Evolutionary conservation across 1,139 yeast genomes (phyloP), one percentile per base, ranked within the genome.

Genomic region (Geotrichum aggregatum): DNA sequence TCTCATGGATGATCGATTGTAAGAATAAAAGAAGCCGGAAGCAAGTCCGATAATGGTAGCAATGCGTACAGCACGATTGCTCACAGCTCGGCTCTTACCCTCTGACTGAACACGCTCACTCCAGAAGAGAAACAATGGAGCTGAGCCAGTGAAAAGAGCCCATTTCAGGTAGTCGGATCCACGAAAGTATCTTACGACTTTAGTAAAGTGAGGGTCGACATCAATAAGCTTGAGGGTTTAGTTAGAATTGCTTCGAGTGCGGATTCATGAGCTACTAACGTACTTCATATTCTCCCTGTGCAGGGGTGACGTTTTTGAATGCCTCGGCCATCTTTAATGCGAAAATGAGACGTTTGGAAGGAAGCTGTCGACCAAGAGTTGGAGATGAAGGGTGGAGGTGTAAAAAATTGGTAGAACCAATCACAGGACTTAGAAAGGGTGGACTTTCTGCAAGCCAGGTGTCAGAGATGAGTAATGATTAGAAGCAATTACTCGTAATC

Each of bases 131-230:
- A 82, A 76, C 43, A 79, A 70, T 35, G 95, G 95, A 35, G 81
- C 87, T 13, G 78, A 81, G 14, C 79, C 79, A 3, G 87, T 74
- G 50, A 75, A 70, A n/a, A 77, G 76, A 2, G 80, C 88, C 84
- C 88, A 81, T 40, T 73, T 69, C 14, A 74, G 77, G 63, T 79
- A 80, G 70, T 87, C 96, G 10, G 83, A 74, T 19, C 78, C 68
- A 66, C 96, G 77, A 69, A 87, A 80, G 71, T 83, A 87, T 45
- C 82, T 73, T 24, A 87, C 80, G 33, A 87, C 95, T 59, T 87
- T 76, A 52, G 69, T 64, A 70, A 87, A 84, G 60, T 83, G 82
- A 41, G 96, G 96, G 67, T 87, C 96, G 53, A 79, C 77, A 66
- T 87, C 96, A 64, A 87, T 87, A 56, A 73, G 64, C 68, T 72